Evolutionary conservation across 1,284 basidiomycete species (phyloP).

Genomic region (Boletus calvinii): DNA sequence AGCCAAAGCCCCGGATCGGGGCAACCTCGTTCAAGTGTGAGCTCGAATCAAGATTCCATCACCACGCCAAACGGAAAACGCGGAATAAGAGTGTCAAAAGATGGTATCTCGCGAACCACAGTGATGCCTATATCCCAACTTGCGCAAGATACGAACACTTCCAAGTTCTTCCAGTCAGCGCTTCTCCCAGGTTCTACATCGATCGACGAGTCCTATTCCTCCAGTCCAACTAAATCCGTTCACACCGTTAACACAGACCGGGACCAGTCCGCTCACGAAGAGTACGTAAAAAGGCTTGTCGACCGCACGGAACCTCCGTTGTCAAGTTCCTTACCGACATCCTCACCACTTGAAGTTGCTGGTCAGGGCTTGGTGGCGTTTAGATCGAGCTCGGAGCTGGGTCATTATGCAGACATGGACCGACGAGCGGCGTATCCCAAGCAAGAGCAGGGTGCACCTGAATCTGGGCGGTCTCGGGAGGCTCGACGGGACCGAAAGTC

Average conservation of each 20-base stretch:
- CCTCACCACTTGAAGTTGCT: slow-evolving; percentile 45
- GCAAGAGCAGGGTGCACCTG: slow-evolving; percentile 47
- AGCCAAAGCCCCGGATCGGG: slow-evolving; percentile 25
- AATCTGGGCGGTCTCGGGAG: slow-evolving; percentile 52
- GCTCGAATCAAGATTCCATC: slow-evolving; percentile 43
- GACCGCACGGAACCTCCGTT: slow-evolving; percentile 55
- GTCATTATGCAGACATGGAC: slow-evolving; percentile 68
- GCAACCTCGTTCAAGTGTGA: slow-evolving; percentile 61
- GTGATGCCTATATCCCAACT: slow-evolving; percentile 63
- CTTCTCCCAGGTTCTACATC: slow-evolving; percentile 29
- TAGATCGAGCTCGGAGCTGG: slow-evolving; percentile 74
- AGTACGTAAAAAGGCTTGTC: slow-evolving; percentile 39
- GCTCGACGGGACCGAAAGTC: slow-evolving; percentile 51
- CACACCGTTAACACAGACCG: slow-evolving; percentile 41
- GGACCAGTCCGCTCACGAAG: slow-evolving; percentile 38
- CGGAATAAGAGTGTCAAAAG: slow-evolving; percentile 49
- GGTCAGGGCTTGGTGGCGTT: slow-evolving; percentile 38
- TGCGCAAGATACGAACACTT: slow-evolving; percentile 52
- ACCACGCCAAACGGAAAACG: slow-evolving; percentile 39
- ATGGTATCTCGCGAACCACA: slow-evolving; percentile 59
- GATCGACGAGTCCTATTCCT: slow-evolving; percentile 43
- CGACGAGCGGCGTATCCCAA: slow-evolving; percentile 34
- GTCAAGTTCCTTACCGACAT: slow-evolving; percentile 53
- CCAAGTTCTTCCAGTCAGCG: slow-evolving; percentile 58
- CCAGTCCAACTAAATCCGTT: slow-evolving; percentile 55